Base-by-base conservation (phyloP, 1,284 basidiomycete species). In the Schizophyllum commune region DNA sequence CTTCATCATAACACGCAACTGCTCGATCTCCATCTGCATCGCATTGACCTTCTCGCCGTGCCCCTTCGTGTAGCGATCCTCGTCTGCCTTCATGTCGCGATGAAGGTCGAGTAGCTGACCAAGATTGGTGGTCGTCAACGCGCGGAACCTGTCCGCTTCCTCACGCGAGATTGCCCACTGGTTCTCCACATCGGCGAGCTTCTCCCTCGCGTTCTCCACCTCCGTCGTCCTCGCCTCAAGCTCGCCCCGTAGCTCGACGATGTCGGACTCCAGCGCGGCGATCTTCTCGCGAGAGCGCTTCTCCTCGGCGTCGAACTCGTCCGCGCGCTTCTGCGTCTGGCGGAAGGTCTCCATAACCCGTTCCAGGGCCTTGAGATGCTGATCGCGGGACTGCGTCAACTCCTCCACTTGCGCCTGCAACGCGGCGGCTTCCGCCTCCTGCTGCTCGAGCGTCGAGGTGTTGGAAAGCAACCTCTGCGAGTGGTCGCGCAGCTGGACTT, bases 131-230 rank as follows among this genome's bases (percentile, higher is more conserved):
- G 91, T 93, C 1, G 93, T 95, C 55, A 95, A 77, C 8, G 87
- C 86, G 57, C 93, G 82, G 72, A 94, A 85, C 1, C 87, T 85
- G 70, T 94, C 92, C 4, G 92, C 91, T 76, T 97, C 94, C 73
- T 96, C 92, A 9, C 93, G 84, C 52, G 92, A 92, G 71, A 91
- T 91, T 32, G 91, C 83, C 89, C 92, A 95, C 9, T 89, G 84
- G 67, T 89, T 91, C 72, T 96, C 92, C 15, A 88, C 85, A 64
- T 95, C 91, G 21, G 81, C 78, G 55, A 92, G 75, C 59, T 87
- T 81, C 9, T 77, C 74, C 53, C 83, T 80, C 0, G 87, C 79
- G n/a, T 81, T 73, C 64, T 94, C 92, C 7, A 85, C 82, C 71
- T 96, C 94, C 0, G 82, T 76, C 1, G 81, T 82, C 61, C 85